phyloP scores from a whole-genome alignment of 179 eudicot genomes.

The Actinidia polygama region DNA sequence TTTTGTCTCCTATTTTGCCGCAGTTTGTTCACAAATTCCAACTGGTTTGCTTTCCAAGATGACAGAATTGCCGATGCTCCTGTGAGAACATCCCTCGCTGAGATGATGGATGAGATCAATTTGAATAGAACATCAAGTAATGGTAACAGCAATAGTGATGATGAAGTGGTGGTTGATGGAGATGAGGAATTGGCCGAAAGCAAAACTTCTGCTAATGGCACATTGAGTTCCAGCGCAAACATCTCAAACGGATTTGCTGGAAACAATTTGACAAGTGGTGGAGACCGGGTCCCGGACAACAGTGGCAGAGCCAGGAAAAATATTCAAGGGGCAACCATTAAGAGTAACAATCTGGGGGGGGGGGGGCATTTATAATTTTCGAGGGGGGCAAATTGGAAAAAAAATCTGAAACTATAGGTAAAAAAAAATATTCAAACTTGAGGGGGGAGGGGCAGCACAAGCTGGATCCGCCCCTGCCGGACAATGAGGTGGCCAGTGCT shows the following conservation, averaged over 20 bases:
- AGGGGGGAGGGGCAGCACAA: too few species aligned
- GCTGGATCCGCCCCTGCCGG: slow-evolving; percentile 10
- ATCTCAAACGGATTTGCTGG: slow-evolving; percentile 33
- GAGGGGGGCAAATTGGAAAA: too few species aligned
- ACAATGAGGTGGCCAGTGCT: slow-evolving; percentile 33
- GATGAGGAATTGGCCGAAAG: slow-evolving; percentile 67
- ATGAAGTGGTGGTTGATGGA: slow-evolving; percentile 89
- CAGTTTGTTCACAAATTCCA: slow-evolving; percentile 95
- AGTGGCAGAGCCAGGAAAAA: too few species aligned
- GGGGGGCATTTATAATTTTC: too few species aligned
- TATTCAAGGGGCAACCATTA: too few species aligned
- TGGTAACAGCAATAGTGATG: slow-evolving; percentile 74
- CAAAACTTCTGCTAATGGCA: slow-evolving; percentile 37
- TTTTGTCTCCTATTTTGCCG: slow-evolving; percentile 28
- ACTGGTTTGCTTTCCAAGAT: slow-evolving; percentile 96
- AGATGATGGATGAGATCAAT: slow-evolving; percentile 76
- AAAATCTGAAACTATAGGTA: too few species aligned
- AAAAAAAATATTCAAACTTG: too few species aligned
- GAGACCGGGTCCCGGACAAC: too few species aligned
- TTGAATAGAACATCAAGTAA: slow-evolving; percentile 54
- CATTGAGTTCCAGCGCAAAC: slow-evolving; percentile 36
- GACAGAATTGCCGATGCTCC: slow-evolving; percentile 56
- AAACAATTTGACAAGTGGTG: slow-evolving; percentile 25
- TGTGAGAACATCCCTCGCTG: slow-evolving; percentile 55
- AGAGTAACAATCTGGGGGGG: too few species aligned